Base-by-base conservation (phyloP, 1,139 yeast genomes). In the Saccharomyces hybrid region DNA sequence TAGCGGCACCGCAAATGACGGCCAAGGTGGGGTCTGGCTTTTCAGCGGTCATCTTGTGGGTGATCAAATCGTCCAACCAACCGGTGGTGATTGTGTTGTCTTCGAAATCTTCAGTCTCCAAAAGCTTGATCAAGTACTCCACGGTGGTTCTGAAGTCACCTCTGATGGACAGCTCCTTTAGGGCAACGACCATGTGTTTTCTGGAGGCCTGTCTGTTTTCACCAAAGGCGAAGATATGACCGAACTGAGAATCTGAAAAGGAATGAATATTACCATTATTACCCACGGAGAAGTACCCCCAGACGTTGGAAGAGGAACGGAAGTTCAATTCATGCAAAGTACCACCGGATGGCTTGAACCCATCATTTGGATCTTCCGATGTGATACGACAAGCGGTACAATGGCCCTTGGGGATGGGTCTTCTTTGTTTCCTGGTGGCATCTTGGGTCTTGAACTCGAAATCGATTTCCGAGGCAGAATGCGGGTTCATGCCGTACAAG, bases 81-180 rank as follows among this genome's bases (percentile, higher is more conserved):
- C 98, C 98, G 58, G 99, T 93, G 58, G 99, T 93, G 66, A 93
- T 91, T 51, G 95, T 91, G 72, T 93, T 95, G 58, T 86, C 91
- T 75, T 90, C 97, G 65, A 93, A 93, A 70, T 88, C 99, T 53
- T 96, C 95, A 41, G 99, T 91, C 75, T 93, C 98, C 65, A 93
- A 79, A 63, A 93, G 80, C 72, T 93, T 91, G 72, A 95, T 93
- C 68, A 95, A 80, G 70, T 95, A 95, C 73, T 93, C 99, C 59
- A 93, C 96, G n/a, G 99, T 93, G 46, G 99, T 93, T 74, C 96
- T 83, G 77, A 93, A 93, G 69, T 93, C 99, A 79, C 99, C 99
- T 73, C 99, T 85, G 66, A 93, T 93, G 56, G 96, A 87, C 64
- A 93, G 80, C 73, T 93, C 99, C 73, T 93, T 93, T 71, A 93